Evolutionary conservation across 345 rosid genomes (phyloP), one percentile per base, ranked within the genome.

Genomic region (Gossypium rotundifolium): DNA sequence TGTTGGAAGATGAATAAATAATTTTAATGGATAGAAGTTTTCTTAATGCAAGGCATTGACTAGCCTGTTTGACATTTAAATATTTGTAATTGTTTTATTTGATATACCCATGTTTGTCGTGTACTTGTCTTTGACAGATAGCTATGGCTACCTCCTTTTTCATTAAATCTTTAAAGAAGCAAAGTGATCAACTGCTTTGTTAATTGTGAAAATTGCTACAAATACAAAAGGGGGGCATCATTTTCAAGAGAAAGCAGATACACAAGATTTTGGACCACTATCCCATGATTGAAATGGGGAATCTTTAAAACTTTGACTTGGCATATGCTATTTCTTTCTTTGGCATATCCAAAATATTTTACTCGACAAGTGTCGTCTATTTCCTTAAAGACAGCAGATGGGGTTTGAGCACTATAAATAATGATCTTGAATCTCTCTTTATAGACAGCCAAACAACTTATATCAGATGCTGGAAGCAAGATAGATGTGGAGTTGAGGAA

Each of bases 201-300:
- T 9, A 14, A 49, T 68, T 5, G 11, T 51, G 6, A 17, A 49
- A 14, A 27, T 2, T 17, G 61, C 25, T 17, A 10, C 23, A 70
- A 10, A 69, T 3, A 29, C 33, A 0, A 44, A 3, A 4, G 52
- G n/a, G 17, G 29, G 72, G 44, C 14, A n/a, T 69, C 60, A 27
- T 51, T 69, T 69, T 45, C 73, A 51, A 51, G 60, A 51, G 73
- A 51, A 69, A 70, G 17, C 61, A 51, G 44, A 70, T 23, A 17
- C 46, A 69, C 18, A 63, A 27, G 18, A 40, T 55, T 57, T 23
- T 73, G 86, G 86, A 77, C 86, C 86, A 77, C 77, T 12, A 45
- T 59, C 29, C 74, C 81, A 75, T 79, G 66, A 81, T 54, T 29
- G 48, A 75, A 75, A 81, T 46, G 74, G 72, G 60, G 67, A 68